A percentile compares a stretch with the other conserved stretches of the same genome.
These are phyloP conservation scores for Blastomyces parvus DNA, from an alignment of 2,329 filamentous ascomycete species.

Conservation along the genomic window DNA sequence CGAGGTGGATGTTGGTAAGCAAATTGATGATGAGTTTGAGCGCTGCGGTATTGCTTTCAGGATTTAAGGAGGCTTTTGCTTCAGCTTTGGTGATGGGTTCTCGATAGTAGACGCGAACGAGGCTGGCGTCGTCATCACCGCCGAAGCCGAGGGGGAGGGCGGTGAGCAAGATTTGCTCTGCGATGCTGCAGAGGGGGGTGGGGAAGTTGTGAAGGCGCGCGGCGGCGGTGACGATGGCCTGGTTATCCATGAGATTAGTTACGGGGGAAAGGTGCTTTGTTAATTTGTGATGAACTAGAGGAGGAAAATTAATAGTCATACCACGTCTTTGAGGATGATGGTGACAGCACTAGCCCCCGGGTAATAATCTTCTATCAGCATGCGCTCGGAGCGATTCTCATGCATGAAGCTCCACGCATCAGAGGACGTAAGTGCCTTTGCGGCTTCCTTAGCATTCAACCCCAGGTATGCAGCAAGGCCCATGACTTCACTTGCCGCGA, in stretches of 20 bases:
- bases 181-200: constrained; percentile 50
- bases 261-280: neutral
- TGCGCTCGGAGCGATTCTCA: constrained; percentile 49
- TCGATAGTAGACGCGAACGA: constrained; percentile 45
- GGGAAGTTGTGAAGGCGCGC: constrained; percentile 51
- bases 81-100: constrained; percentile 34
- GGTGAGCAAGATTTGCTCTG: constrained; percentile 57
- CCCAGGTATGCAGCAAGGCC: constrained; percentile 50
- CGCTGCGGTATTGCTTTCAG: constrained; percentile 26
- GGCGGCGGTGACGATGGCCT: constrained; percentile 58
- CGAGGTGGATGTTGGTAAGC: constrained; percentile 41
- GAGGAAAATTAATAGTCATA: constrained; percentile 17
- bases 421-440: constrained; percentile 38
- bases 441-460: constrained; percentile 39
- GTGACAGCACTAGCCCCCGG: constrained; percentile 50
- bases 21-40: constrained; percentile 36
- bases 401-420: constrained; percentile 54
- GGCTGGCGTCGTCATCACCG: constrained; percentile 45
- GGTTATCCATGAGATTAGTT: neutral
- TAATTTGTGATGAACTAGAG: neutral
- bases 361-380: constrained; percentile 44
- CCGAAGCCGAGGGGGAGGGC: constrained; percentile 50
- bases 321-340: constrained; percentile 52
- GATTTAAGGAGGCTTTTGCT: constrained; percentile 24
- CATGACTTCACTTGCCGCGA: constrained; percentile 51